Base-by-base conservation (phyloP, 805 yeast genomes). In the Wickerhamiella kazuoi region DNA sequence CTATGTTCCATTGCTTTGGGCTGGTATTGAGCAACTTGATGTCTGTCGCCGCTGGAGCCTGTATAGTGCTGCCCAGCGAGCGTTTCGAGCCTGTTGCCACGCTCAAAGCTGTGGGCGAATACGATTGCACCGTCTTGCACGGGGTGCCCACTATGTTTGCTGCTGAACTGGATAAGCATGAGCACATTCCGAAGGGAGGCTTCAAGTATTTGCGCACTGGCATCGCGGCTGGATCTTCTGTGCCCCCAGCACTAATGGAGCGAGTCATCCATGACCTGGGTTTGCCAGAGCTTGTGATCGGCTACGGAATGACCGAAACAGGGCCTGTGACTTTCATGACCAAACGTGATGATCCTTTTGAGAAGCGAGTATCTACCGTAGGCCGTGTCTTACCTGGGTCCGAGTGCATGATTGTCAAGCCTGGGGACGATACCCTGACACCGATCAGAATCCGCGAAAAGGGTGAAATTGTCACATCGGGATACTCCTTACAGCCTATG, bases 131-230 rank as follows among this genome's bases (percentile, higher is more conserved):
- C 4, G 55, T 47, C 4, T 33, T 53, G 7, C 44, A 49, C 30
- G 57, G 57, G 3, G 57, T 53, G 2, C 57, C 57, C 2, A 53
- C 57, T n/a, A 53, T 53, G 57, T 53, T 50, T 36, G 54, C 50
- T 7, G 50, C 53, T 3, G 49, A 53, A 38, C 41, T 53, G 31
- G 52, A 48, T 23, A 47, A 46, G n/a, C 37, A 42, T 16, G 39
- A 42, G 30, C 47, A 44, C 13, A 40, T 42, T 18, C 41, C 40
- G 4, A 36, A 44, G 30, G 49, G 48, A 4, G 51, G 50, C 7
- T 45, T 51, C 38, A 38, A 48, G 29, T 44, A 46, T 24, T 48
- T 54, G 28, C 42, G 53, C 15, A 53, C 52, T 3, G 58, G 58
- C 14, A 54, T 54, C 17, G 57, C 54, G 9, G 54, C 57, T 17